phyloP scores from a whole-genome alignment of 106 monocot genomes.

The Dendrobium huoshanense region DNA sequence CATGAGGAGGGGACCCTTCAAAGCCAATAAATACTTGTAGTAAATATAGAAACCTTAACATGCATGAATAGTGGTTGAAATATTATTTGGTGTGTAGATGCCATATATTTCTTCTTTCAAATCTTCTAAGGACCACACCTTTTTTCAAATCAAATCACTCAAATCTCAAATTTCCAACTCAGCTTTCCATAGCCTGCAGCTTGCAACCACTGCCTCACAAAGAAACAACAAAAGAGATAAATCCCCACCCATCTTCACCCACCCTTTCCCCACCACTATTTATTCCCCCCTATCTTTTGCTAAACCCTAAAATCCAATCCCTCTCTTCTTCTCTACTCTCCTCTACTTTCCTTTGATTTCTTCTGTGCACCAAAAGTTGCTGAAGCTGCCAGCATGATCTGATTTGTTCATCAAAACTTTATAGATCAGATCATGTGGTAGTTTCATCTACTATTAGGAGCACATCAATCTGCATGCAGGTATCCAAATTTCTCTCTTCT shows the following conservation, averaged over 20 bases:
- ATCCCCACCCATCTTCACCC: neutral
- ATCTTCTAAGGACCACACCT: neutral
- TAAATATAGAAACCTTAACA: slow-evolving; percentile 8
- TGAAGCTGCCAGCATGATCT: slow-evolving; percentile 99
- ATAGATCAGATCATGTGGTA: slow-evolving; percentile 8
- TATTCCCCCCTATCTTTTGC: neutral
- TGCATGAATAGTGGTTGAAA: neutral
- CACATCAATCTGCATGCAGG: neutral
- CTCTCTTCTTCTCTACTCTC: too few species aligned
- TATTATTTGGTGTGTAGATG: neutral
- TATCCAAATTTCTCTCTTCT: neutral
- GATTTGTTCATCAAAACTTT: slow-evolving; percentile 10
- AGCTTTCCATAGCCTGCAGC: too few species aligned
- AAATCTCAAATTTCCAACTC: too few species aligned
- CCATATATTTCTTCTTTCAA: neutral
- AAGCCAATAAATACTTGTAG: neutral
- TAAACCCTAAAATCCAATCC: neutral
- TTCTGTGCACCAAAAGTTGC: slow-evolving; percentile 63
- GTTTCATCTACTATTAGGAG: slow-evolving; percentile 9
- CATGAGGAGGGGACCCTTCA: neutral
- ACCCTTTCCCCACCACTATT: neutral
- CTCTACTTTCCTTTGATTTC: neutral
- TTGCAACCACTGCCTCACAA: neutral
- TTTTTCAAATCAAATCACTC: neutral
- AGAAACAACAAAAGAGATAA: neutral